These are phyloP conservation scores for Monosporascus sp. DNA, from an alignment of 2,329 filamentous ascomycete genomes.

Conservation along the genomic window DNA sequence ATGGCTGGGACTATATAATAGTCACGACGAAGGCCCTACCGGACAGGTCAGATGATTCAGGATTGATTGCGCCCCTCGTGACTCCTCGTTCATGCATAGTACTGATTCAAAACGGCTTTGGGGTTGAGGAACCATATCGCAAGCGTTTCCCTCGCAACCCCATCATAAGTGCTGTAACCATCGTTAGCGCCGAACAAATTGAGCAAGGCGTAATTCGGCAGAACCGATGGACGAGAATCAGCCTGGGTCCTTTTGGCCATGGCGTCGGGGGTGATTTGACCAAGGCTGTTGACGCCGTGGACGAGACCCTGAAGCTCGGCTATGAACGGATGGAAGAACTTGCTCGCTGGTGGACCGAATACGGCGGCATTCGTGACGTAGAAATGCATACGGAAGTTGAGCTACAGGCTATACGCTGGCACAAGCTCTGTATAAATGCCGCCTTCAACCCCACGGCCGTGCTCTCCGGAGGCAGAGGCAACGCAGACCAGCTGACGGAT, in stretches of 20 bases:
- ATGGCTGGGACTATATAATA: slow-evolving; percentile 60
- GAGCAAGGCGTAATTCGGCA: slow-evolving; percentile 59
- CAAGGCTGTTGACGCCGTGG: slow-evolving; percentile 5
- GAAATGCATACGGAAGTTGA: slow-evolving; percentile 60
- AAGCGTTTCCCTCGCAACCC: slow-evolving; percentile 55
- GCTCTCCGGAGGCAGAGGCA: slow-evolving; percentile 58
- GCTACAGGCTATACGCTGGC: slow-evolving; percentile 68
- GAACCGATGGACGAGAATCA: slow-evolving; percentile 70
- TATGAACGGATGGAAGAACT: slow-evolving; percentile 43
- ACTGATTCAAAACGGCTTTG: slow-evolving; percentile 66
- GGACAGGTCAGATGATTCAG: slow-evolving; percentile 57
- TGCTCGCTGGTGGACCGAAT: slow-evolving; percentile 46
- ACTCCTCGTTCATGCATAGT: slow-evolving; percentile 52
- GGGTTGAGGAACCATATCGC: slow-evolving; percentile 63
- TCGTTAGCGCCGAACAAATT: slow-evolving; percentile 64
- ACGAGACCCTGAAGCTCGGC: slow-evolving; percentile 30
- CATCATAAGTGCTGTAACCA: slow-evolving; percentile 64
- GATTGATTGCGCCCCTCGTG: slow-evolving; percentile 57
- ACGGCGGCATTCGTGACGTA: slow-evolving; percentile 61
- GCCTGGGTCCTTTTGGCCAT: slow-evolving; percentile 60
- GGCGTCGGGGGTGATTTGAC: slow-evolving; percentile 35
- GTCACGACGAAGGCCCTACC: slow-evolving; percentile 68
- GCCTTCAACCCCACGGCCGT: slow-evolving; percentile 71
- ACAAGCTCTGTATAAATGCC: slow-evolving; percentile 73
- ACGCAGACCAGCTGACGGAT: slow-evolving; percentile 62